Percentiles rank a stretch among this genome's conserved stretches.
Conservation (phyloP, 2,329 filamentous ascomycete species). For the Aspergillus sclerotialis region DNA sequence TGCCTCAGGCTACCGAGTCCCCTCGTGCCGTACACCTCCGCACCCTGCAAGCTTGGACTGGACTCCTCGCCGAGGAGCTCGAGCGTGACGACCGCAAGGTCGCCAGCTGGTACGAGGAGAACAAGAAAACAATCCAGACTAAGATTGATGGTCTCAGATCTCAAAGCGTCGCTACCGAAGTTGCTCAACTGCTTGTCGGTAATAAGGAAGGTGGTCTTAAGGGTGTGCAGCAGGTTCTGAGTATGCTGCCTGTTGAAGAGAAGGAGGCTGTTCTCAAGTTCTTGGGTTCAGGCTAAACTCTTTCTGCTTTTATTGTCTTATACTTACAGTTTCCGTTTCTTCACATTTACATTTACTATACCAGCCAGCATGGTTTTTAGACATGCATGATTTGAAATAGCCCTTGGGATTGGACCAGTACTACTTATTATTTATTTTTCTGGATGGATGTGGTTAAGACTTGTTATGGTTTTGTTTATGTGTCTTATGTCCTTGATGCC, state of each 20-base stretch:
- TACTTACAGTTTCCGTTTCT: neutral
- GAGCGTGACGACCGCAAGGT: slow-evolving; percentile 73
- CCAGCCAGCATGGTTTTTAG: no score
- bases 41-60: slow-evolving; percentile 76
- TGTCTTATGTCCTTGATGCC: neutral
- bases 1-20: slow-evolving; percentile 30
- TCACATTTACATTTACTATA: no score
- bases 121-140: slow-evolving; percentile 71
- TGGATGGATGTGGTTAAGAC: neutral
- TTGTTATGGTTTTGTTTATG: neutral
- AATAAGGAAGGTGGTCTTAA: slow-evolving; percentile 67
- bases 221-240: slow-evolving; percentile 78
- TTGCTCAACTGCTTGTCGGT: slow-evolving; percentile 60
- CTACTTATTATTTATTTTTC: neutral
- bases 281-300: slow-evolving; percentile 21
- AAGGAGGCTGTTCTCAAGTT: slow-evolving; percentile 71
- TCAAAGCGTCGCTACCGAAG: slow-evolving; percentile 62
- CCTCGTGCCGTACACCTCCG: slow-evolving; percentile 62
- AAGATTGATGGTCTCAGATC: slow-evolving; percentile 81
- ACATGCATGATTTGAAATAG: neutral
- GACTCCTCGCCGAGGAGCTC: slow-evolving; percentile 61
- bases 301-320: neutral
- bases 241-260: slow-evolving; percentile 81
- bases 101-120: slow-evolving; percentile 92
- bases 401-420: neutral